Percentiles rank a stretch among this genome's conserved stretches.
phyloP scores from a whole-genome alignment of 164 flowering plant genomes.

The Nymphaea colorata region DNA sequence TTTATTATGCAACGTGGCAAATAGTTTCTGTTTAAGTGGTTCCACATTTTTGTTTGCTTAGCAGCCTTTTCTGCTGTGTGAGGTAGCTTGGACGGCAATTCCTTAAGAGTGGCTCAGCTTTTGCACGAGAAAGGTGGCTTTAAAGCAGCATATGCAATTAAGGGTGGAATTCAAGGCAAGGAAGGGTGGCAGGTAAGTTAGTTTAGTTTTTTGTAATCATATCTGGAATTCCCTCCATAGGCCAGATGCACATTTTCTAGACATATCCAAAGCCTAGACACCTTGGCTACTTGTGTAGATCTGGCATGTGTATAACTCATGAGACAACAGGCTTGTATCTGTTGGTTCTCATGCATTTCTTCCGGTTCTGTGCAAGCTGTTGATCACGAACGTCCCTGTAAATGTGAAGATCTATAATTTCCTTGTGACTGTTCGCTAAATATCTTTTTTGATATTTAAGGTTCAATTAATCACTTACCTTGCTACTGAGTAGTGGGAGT shows the following conservation, averaged over 20 bases:
- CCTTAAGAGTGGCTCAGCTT: slow-evolving; percentile 71
- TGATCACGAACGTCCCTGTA: not conserved
- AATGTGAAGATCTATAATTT: too few relatives aligned
- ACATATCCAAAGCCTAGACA: not conserved
- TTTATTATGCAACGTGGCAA: too few relatives aligned
- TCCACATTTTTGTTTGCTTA: slow-evolving; percentile 4
- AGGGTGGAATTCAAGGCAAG: slow-evolving; percentile 74
- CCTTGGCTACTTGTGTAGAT: not conserved
- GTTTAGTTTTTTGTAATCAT: not conserved
- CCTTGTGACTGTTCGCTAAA: too few relatives aligned
- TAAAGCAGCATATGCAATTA: slow-evolving; percentile 83
- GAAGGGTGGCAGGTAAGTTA: slow-evolving; percentile 75
- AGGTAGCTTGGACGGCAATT: slow-evolving; percentile 96
- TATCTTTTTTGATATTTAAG: not conserved
- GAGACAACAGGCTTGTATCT: not conserved
- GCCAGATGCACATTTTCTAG: not conserved
- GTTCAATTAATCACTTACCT: not conserved
- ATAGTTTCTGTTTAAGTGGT: too few relatives aligned
- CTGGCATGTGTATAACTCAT: not conserved
- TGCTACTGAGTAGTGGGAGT: slow-evolving; percentile 1
- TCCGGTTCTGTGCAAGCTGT: not conserved
- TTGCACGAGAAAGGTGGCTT: slow-evolving; percentile 63
- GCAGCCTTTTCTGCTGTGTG: slow-evolving; percentile 30
- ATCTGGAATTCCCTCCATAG: not conserved
- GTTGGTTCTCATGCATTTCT: not conserved